Percentiles rank a stretch among this genome's conserved stretches.
Conservation (phyloP, 2,329 filamentous ascomycete species). For the Colletotrichum australisinense region DNA sequence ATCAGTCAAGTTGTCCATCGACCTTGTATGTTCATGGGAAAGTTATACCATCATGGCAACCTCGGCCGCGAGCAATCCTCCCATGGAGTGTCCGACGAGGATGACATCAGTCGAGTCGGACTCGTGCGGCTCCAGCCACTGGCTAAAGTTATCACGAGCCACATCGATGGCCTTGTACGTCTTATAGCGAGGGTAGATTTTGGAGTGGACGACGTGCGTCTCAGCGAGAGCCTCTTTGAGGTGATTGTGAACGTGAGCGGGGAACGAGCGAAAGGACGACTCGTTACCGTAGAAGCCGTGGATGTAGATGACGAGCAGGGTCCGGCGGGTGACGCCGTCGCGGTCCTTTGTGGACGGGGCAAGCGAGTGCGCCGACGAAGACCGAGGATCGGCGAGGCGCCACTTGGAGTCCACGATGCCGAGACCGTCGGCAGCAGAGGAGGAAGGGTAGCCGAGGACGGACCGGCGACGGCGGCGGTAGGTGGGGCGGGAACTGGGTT, state of each 20-base stretch:
- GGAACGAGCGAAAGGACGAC: conserved; percentile 88
- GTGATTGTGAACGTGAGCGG: conserved; percentile 84
- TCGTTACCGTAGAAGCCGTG: conserved; percentile 93
- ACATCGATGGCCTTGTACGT: conserved; percentile 78
- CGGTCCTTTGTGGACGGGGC: conserved; percentile 39
- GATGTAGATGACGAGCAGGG: conserved; percentile 82
- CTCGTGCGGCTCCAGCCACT: conserved; percentile 84
- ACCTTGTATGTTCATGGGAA: neutral
- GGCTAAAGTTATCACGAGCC: conserved; percentile 85
- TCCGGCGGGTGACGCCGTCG: conserved; percentile 53
- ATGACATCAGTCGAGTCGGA: conserved; percentile 80
- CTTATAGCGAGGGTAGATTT: conserved; percentile 85
- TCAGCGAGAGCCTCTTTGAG: conserved; percentile 74
- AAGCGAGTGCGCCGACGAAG: conserved; percentile 57
- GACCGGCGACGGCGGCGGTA: neutral
- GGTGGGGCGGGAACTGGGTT: conserved; percentile 24
- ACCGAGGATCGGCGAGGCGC: conserved; percentile 55
- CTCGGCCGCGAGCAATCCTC: conserved; percentile 85
- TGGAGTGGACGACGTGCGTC: conserved; percentile 85
- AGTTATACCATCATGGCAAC: conserved; percentile 71
- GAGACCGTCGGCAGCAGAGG: neutral
- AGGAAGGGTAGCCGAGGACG: neutral
- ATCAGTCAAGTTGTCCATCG: conserved; percentile 14
- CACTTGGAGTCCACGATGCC: conserved; percentile 30
- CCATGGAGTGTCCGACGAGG: conserved; percentile 90